These are phyloP conservation scores for Kuraishia molischiana DNA, from an alignment of 805 yeast species.

Conservation along the genomic window DNA sequence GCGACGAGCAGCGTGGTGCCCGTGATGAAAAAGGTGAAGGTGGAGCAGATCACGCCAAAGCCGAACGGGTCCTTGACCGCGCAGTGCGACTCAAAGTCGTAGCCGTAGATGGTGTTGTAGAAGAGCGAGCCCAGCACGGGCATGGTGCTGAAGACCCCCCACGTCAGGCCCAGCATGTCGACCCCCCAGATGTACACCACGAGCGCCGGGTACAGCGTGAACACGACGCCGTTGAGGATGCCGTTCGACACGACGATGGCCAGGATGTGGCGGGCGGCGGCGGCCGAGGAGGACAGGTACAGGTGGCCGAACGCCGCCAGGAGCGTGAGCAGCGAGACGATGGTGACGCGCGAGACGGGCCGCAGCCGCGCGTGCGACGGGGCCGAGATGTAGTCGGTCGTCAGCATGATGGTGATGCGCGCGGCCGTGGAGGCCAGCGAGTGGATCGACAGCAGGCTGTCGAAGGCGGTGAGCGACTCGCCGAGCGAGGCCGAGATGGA, in stretches of 20 bases:
- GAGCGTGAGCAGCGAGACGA: slow-evolving; percentile 14
- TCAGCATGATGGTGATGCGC: slow-evolving; percentile 56
- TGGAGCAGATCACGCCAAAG: slow-evolving; percentile 17
- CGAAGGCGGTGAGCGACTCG: slow-evolving; percentile 19
- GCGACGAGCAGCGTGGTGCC: slow-evolving; percentile 14
- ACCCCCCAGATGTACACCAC: slow-evolving; percentile 80
- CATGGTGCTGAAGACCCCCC: slow-evolving; percentile 84
- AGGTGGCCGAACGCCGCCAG: slow-evolving; percentile 18
- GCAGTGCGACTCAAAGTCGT: slow-evolving; percentile 4
- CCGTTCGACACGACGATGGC: slow-evolving; percentile 17
- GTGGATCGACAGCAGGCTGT: slow-evolving; percentile 42
- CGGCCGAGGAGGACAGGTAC: slow-evolving; percentile 17
- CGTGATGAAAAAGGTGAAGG: slow-evolving; percentile 19
- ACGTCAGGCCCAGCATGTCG: slow-evolving; percentile 77
- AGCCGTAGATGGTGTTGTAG: slow-evolving; percentile 4
- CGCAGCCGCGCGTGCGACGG: slow-evolving; percentile 16
- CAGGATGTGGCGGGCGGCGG: slow-evolving; percentile 10
- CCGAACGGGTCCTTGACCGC: not conserved
- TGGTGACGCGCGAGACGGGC: slow-evolving; percentile 17
- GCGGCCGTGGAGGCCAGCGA: slow-evolving; percentile 63
- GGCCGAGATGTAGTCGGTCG: slow-evolving; percentile 50
- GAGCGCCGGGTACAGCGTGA: slow-evolving; percentile 76
- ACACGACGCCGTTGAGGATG: slow-evolving; percentile 58
- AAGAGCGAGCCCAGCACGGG: slow-evolving; percentile 26
- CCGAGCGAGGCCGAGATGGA: slow-evolving; percentile 35